These are phyloP conservation scores for Paraphaeosphaeria sporulosa DNA, from an alignment of 2,329 filamentous ascomycete genomes.

Conservation along the genomic window DNA sequence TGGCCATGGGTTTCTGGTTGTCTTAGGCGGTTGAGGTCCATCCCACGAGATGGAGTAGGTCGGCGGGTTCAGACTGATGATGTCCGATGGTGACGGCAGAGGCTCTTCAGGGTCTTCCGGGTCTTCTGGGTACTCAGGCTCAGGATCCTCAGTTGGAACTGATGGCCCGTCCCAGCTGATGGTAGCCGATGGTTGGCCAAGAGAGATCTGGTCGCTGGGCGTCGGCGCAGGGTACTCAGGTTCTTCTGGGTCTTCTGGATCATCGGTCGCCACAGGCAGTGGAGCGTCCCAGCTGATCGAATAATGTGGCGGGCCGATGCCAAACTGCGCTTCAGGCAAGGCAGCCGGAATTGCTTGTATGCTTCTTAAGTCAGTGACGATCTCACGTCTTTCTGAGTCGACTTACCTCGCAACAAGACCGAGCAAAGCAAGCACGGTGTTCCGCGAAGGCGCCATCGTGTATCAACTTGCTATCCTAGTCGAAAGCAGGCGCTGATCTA, in stretches of 20 bases:
- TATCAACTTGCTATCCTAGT: constrained; percentile 12
- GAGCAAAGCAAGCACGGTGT: constrained; percentile 34
- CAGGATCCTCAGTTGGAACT: constrained; percentile 7
- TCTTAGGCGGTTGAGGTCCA: constrained; percentile 1
- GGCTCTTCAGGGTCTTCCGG: constrained; percentile 12
- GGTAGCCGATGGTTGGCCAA: constrained; percentile 8
- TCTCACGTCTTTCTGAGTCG: not conserved
- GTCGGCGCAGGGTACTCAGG: constrained; percentile 8
- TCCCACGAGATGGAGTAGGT: constrained; percentile 28
- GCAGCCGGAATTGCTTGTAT: constrained; percentile 31
- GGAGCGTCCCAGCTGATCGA: constrained; percentile 21
- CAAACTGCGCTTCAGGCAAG: constrained; percentile 19
- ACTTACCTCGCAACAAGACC: constrained; percentile 33
- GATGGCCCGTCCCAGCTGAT: constrained; percentile 27
- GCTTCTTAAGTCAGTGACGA: constrained; percentile 21
- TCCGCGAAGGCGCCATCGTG: constrained; percentile 35
- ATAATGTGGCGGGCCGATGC: constrained; percentile 27
- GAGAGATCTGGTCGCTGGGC: constrained; percentile 2
- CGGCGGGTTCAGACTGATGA: constrained; percentile 26
- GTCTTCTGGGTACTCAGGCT: constrained; percentile 8
- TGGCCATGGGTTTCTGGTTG: constrained; percentile 5
- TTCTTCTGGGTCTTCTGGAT: constrained; percentile 15
- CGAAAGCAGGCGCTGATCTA: constrained; percentile 14
- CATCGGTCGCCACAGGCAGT: not conserved
- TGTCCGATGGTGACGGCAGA: constrained; percentile 17